Evolutionary conservation across 2,329 filamentous ascomycete species (phyloP), one percentile per base, ranked within the genome.

Genomic region (Leptodontidium sp.): DNA sequence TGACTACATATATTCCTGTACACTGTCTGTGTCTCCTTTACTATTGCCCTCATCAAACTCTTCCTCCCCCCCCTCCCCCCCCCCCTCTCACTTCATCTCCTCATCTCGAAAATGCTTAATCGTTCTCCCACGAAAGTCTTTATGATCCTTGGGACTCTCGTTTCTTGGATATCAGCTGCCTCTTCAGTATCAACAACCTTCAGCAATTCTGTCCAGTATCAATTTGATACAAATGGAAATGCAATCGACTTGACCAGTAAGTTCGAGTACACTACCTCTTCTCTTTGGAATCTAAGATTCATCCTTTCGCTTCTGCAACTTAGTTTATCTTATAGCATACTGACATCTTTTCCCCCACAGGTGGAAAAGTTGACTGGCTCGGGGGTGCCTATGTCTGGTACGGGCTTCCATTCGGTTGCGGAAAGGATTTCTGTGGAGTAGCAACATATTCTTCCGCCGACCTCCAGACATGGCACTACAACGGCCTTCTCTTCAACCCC

Each of bases 281-380:
- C 14, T 43, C 61, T 53, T 32, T 21, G 17, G 35, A 15, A 15
- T 1, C 17, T 6, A 24, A 2, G 1, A 61, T 24, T 4, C 26
- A 12, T 6, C 35, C 17, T 24, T 8, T 15, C 17, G 14, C 45
- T 15, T n/a, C 2, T 49, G 7, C 5, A 15, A n/a, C 45, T 8
- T 15, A n/a, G 1, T 49, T 24, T 21, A 8, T 43, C 17, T 15
- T 64, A 17, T 24, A 26, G 29, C 0, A 29, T 61, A 21, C 47
- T 59, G 45, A 66, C 9, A 24, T 50, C 29, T 59, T 8, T 57
- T 14, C 21, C 15, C 35, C 24, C 8, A 71, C 71, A 65, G 73
- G 71, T 12, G 75, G 70, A 15, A 75, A 76, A 61, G 73, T 76
- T 9, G 75, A 75, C 52, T 73, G 65, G 24, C 64, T 76, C 5